Conservation (phyloP, 2,329 filamentous ascomycete genomes). For the Tolypocladium tropicale region DNA sequence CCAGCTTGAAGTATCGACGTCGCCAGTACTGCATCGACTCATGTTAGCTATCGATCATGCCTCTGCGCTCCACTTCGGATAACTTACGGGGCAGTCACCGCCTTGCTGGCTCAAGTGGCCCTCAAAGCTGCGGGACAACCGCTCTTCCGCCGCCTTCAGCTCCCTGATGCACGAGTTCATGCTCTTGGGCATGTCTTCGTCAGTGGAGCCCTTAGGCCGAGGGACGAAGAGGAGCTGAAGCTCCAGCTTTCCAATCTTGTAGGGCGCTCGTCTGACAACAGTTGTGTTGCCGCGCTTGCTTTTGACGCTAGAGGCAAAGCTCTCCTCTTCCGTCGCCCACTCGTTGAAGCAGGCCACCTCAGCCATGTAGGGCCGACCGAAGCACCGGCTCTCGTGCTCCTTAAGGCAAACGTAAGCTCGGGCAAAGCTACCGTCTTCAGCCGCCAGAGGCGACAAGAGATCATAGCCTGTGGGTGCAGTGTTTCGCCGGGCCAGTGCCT, state of each 20-base stretch:
- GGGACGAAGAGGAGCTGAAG: constrained; percentile 92
- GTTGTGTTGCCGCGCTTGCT: constrained; percentile 72
- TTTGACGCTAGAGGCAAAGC: constrained; percentile 76
- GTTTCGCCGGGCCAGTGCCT: constrained; percentile 52
- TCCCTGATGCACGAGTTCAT: constrained; percentile 96
- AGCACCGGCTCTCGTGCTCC: constrained; percentile 82
- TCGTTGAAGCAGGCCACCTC: constrained; percentile 97
- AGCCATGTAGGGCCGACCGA: constrained; percentile 75
- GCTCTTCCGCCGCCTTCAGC: constrained; percentile 79
- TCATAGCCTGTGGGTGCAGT: constrained; percentile 71
- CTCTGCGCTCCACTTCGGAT: neutral
- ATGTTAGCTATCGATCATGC: constrained; percentile 24
- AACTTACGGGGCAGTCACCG: constrained; percentile 88
- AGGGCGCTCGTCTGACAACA: constrained; percentile 78
- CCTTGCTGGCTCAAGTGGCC: constrained; percentile 92
- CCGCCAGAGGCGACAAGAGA: constrained; percentile 74
- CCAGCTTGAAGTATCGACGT: constrained; percentile 90
- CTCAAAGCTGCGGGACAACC: constrained; percentile 70
- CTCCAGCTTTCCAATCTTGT: constrained; percentile 90
- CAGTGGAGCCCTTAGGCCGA: constrained; percentile 72
- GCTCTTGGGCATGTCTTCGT: constrained; percentile 98
- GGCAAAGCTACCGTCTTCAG: constrained; percentile 86
- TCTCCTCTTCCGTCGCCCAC: constrained; percentile 83
- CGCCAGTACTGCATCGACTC: constrained; percentile 69
- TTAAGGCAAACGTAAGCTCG: constrained; percentile 89